phyloP scores from a whole-genome alignment of 2,329 filamentous ascomycete species.

The Alternaria postmessia region DNA sequence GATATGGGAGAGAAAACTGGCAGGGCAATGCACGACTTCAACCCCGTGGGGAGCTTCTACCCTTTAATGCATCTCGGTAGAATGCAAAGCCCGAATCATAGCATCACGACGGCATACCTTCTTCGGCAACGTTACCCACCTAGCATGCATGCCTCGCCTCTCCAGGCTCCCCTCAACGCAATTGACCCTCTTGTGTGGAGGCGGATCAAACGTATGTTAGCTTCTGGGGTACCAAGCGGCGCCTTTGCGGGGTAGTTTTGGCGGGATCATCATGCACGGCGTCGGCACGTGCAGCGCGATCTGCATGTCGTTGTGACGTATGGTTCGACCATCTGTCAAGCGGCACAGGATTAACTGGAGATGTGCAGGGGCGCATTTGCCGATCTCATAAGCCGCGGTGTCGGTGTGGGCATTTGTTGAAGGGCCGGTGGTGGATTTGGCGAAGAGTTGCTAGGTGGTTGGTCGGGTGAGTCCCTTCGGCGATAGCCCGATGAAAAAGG shows the following conservation, averaged over 20 bases:
- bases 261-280: constrained; percentile 14
- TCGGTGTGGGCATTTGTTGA: constrained; percentile 1
- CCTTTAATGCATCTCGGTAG: constrained; percentile 23
- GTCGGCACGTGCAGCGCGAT: constrained; percentile 9
- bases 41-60: constrained; percentile 5
- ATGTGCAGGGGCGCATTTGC: constrained; percentile 14
- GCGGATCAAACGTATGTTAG: constrained; percentile 10
- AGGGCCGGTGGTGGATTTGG: constrained; percentile 3
- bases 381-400: constrained; percentile 16
- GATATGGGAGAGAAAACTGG: not conserved
- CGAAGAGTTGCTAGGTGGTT: not conserved
- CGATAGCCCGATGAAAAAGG: constrained; percentile 1
- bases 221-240: constrained; percentile 25
- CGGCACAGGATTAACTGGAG: not conserved
- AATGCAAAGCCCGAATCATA: constrained; percentile 20
- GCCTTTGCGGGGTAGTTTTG: constrained; percentile 31
- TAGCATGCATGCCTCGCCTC: not conserved
- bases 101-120: constrained; percentile 15
- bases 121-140: constrained; percentile 13
- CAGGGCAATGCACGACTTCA: constrained; percentile 4
- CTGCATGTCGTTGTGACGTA: constrained; percentile 20
- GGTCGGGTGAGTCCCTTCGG: not conserved
- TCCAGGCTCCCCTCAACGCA: not conserved
- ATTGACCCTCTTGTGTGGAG: constrained; percentile 13
- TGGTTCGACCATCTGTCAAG: constrained; percentile 11